phyloP scores from a whole-genome alignment of 257 asterid species.

The Paraleonurus japonicus region DNA sequence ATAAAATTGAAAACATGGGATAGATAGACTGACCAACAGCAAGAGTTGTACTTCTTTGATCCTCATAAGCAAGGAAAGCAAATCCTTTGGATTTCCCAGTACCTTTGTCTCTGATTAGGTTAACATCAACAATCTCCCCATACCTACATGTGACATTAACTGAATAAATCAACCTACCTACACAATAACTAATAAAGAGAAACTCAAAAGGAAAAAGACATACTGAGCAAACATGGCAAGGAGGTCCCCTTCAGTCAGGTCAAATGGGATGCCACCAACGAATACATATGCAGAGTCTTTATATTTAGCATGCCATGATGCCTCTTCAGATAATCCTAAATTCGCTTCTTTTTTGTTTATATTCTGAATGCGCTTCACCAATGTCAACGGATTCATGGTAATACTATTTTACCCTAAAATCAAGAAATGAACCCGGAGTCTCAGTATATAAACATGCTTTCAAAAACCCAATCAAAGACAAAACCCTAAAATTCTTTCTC shows the following conservation, averaged over 20 bases:
- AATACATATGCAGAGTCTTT: slow-evolving; percentile 91
- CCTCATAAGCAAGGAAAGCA: slow-evolving; percentile 93
- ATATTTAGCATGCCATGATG: slow-evolving; percentile 96
- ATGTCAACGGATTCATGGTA: slow-evolving; percentile 84
- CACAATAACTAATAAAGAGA: not conserved
- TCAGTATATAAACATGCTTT: not conserved
- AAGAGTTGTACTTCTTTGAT: slow-evolving; percentile 92
- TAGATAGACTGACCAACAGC: slow-evolving; percentile 71
- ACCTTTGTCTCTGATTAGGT: slow-evolving; percentile 79
- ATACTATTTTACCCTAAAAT: slow-evolving; percentile 8
- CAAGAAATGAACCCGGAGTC: not conserved
- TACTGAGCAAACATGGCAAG: slow-evolving; percentile 93
- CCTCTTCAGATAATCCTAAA: slow-evolving; percentile 79
- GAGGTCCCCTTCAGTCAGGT: slow-evolving; percentile 96
- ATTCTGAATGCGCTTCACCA: slow-evolving; percentile 86
- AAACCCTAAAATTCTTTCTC: not conserved
- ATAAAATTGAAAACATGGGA: not conserved
- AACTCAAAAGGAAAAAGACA: slow-evolving; percentile 12
- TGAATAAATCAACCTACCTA: slow-evolving; percentile 6
- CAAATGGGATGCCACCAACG: slow-evolving; percentile 85
- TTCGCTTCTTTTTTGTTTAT: slow-evolving; percentile 79
- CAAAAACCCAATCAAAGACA: not conserved
- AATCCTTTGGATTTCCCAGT: slow-evolving; percentile 97
- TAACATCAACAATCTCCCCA: slow-evolving; percentile 92
- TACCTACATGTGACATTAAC: slow-evolving; percentile 45